Evolutionary conservation across 164 flowering plant genomes (phyloP).

Genomic region (Sedum album): DNA sequence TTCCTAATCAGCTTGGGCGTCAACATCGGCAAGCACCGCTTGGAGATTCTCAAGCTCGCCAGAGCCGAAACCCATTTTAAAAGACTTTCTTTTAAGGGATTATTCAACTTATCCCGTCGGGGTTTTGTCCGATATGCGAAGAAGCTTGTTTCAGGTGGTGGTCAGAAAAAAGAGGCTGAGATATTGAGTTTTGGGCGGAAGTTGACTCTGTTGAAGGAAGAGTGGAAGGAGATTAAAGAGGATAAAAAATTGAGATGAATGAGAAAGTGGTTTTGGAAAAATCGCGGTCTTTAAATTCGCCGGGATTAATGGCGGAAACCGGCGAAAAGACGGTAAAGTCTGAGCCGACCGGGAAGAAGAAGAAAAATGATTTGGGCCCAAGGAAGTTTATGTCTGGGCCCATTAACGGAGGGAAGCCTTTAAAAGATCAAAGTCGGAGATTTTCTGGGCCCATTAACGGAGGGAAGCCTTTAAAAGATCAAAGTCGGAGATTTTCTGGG

Average conservation of each 20-base stretch:
- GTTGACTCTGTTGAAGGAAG: not conserved
- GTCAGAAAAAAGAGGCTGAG: not conserved
- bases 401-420: not conserved
- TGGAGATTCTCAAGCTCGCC: slow-evolving; percentile 72
- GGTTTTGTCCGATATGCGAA: not conserved
- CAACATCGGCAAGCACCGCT: slow-evolving; percentile 69
- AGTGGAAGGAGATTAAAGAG: not conserved
- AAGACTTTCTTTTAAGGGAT: not conserved
- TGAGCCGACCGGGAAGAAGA: not conserved
- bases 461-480: no score
- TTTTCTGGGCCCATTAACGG: not conserved
- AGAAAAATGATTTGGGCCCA: not conserved
- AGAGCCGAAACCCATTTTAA: not conserved
- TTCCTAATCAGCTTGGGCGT: slow-evolving; percentile 82
- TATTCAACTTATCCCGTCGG: not conserved
- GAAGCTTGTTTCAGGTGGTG: not conserved
- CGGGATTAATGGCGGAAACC: not conserved
- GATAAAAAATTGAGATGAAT: not conserved
- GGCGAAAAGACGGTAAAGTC: not conserved
- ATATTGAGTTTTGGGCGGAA: not conserved
- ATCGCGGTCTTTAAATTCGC: not conserved
- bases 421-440: not conserved
- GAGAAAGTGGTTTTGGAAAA: not conserved
- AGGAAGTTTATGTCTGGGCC: not conserved
- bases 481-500: no score